Conservation (phyloP, 2,329 filamentous ascomycete genomes). For the Cytospora leucostoma region DNA sequence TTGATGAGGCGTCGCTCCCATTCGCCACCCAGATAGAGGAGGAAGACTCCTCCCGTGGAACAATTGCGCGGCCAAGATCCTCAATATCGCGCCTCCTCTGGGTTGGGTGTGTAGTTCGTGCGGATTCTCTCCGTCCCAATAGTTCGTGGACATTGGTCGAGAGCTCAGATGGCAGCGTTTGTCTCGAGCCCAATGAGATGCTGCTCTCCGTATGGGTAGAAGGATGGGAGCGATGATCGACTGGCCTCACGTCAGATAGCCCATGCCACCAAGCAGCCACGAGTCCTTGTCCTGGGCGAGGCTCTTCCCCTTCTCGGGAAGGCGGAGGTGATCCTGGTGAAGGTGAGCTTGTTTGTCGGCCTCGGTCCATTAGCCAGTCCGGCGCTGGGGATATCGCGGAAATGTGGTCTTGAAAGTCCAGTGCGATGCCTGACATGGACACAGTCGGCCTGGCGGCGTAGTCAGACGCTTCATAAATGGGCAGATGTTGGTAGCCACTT, state of each 20-base stretch:
- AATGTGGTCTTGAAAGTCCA: not conserved
- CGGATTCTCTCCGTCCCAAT: not conserved
- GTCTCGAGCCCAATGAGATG: not conserved
- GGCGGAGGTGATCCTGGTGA: not conserved
- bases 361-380: not conserved
- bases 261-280: not conserved
- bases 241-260: not conserved
- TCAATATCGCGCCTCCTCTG: not conserved
- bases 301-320: not conserved
- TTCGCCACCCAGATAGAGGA: not conserved
- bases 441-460: not conserved
- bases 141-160: not conserved
- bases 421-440: not conserved
- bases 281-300: not conserved
- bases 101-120: not conserved
- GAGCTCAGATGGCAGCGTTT: not conserved
- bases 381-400: too few species aligned
- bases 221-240: not conserved
- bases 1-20: not conserved
- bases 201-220: not conserved
- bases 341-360: not conserved
- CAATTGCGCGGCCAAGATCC: not conserved
- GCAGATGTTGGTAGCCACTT: not conserved
- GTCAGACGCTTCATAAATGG: not conserved
- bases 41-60: not conserved